Evolutionary conservation across 179 eudicot species (phyloP).

Genomic region (Beta corolliflora): DNA sequence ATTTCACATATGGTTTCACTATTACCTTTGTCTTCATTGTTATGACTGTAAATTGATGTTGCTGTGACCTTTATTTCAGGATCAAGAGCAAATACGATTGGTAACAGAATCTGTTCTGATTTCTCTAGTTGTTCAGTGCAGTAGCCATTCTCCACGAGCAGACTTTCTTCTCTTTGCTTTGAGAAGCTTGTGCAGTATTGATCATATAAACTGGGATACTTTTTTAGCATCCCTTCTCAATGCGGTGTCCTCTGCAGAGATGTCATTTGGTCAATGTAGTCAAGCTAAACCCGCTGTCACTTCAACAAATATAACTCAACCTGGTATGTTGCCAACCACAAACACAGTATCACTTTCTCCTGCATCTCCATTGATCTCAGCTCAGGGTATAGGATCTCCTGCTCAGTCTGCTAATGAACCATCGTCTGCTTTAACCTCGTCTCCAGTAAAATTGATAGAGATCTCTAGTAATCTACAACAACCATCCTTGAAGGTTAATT

Average conservation of each 20-base stretch:
- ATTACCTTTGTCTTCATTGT: neutral
- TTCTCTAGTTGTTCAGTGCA: conserved; percentile 83
- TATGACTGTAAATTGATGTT: conserved; percentile 14
- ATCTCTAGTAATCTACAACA: conserved; percentile 41
- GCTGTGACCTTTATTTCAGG: conserved; percentile 49
- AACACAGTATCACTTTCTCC: conserved; percentile 50
- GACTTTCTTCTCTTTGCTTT: conserved; percentile 88
- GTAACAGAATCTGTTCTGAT: conserved; percentile 87
- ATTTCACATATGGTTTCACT: neutral
- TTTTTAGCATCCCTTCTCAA: conserved; percentile 84
- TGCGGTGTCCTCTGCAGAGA: conserved; percentile 77
- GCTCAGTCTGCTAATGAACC: conserved; percentile 74
- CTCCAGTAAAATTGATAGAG: conserved; percentile 75
- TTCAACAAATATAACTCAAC: conserved; percentile 58
- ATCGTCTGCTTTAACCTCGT: conserved; percentile 49
- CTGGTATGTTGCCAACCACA: conserved; percentile 57
- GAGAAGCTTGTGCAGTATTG: conserved; percentile 69
- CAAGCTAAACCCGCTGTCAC: conserved; percentile 50
- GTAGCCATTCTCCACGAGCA: conserved; percentile 83
- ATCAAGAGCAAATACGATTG: conserved; percentile 74
- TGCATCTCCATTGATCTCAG: conserved; percentile 75
- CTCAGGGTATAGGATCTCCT: conserved; percentile 90
- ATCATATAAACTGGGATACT: conserved; percentile 80
- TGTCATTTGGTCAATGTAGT: conserved; percentile 65
- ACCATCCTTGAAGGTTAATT: conserved; percentile 44